A percentile compares a stretch with the other conserved stretches of the same genome.
Evolutionary conservation across 2,329 filamentous ascomycete species (phyloP).

Genomic region (Paecilomyces sp.): DNA sequence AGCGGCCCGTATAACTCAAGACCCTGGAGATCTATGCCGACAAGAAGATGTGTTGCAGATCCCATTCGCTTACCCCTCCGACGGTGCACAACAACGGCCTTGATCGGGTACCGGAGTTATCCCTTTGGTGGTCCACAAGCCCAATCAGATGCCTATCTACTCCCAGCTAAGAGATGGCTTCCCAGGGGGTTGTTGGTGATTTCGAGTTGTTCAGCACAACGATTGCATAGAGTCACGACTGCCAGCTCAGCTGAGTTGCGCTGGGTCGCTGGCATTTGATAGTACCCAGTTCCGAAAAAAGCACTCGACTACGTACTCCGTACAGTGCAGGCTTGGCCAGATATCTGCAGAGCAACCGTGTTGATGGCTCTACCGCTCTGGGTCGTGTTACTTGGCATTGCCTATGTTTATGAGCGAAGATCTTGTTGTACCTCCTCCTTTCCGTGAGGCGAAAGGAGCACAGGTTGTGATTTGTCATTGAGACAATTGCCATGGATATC

Average conservation of each 20-base stretch:
- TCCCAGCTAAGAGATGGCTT: background rate
- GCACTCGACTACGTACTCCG: background rate
- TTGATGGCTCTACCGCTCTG: background rate
- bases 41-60: background rate
- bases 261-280: background rate
- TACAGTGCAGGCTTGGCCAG: background rate
- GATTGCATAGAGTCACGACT: background rate
- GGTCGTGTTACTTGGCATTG: background rate
- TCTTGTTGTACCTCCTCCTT: background rate
- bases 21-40: background rate
- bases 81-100: background rate
- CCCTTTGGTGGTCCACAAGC: background rate
- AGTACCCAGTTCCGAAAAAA: background rate
- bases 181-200: background rate
- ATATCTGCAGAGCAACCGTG: background rate
- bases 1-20: background rate
- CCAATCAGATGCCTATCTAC: background rate
- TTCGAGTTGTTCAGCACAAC: background rate
- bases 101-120: background rate
- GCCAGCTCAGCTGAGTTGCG: background rate
- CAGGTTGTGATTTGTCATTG: background rate
- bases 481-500: background rate
- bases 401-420: background rate
- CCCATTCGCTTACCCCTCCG: background rate
- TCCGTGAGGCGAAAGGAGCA: background rate